Evolutionary conservation across 1,284 basidiomycete genomes (phyloP), one percentile per base, ranked within the genome.

Genomic region (Apiotrichum montevideense): DNA sequence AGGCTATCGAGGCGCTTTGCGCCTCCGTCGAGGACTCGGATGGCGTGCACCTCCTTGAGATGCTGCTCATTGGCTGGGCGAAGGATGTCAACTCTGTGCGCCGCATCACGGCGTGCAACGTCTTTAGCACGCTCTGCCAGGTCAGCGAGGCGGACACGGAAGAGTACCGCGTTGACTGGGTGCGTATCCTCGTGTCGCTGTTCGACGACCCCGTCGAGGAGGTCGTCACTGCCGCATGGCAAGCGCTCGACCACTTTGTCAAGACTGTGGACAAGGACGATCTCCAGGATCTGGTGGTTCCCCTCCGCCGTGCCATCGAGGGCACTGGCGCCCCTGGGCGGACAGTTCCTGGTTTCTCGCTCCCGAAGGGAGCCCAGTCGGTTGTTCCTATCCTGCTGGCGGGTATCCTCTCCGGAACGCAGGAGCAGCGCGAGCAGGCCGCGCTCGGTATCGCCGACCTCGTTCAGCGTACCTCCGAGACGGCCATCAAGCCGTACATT

Each of bases 371-470:
- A 58, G 84, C 93, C n/a, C 83, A 88, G 39, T 88, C 92, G 0
- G 82, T 87, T 34, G 87, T 97, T 0, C 88, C 90, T 0, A 86
- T 97, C 67, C 86, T 97, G 73, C 87, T 96, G 49, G 89, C 90
- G 0, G 91, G 91, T 71, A 72, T 80, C 6, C 75, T 80, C 58
- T 76, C 75, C 55, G 79, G 77, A 9, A 78, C 79, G 13, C 73
- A 78, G 61, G 82, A 84, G 62, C 82, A 84, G 68, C 74, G 60
- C 65, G 95, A 98, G 76, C 87, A 95, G 67, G 94, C 94, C 2
- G 93, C 95, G 0, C 88, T 91, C 67, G 93, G 90, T 45, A 92
- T 98, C 58, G 88, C 91, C 21, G 94, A 98, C 68, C 84, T 99
- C 47, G 90, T 97, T 14, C 88, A 94, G 73, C 84, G 92, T 34